phyloP scores from a whole-genome alignment of 192 early-diverging fungal genomes.

The Allomyces macrogynus region DNA sequence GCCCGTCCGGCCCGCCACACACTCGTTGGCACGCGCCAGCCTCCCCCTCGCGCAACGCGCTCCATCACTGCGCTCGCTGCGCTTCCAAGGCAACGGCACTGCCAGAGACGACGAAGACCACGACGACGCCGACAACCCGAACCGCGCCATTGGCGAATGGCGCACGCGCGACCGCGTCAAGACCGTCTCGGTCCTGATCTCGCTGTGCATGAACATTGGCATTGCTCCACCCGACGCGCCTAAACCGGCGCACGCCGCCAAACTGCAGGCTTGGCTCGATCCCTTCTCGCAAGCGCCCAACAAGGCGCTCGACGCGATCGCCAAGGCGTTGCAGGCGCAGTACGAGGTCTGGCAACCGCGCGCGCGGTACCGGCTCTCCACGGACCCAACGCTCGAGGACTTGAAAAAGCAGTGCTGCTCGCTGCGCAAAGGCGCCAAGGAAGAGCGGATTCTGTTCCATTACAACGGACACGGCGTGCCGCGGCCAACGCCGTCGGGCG shows the following conservation, averaged over 20 bases:
- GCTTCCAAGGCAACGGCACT: too few relatives aligned
- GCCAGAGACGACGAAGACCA: too few relatives aligned
- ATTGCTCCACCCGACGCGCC: conserved; percentile 83
- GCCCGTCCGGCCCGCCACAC: too few relatives aligned
- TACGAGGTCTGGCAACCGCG: conserved; percentile 78
- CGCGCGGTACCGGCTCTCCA: conserved; percentile 55
- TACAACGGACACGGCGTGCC: conserved; percentile 99
- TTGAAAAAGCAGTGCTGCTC: conserved; percentile 71
- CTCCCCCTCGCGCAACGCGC: too few relatives aligned
- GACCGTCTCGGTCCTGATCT: conserved; percentile 71
- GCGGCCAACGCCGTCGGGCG: conserved; percentile 76
- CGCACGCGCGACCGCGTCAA: conserved; percentile 47
- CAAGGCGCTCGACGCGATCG: conserved; percentile 72
- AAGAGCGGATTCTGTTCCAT: conserved; percentile 86
- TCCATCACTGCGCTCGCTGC: too few relatives aligned
- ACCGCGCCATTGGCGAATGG: conserved; percentile 24
- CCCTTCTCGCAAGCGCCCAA: conserved; percentile 53
- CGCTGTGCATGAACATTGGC: conserved; percentile 89
- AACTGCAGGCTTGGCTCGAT: conserved; percentile 89
- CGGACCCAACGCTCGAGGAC: conserved; percentile 85
- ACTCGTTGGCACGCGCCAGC: too few relatives aligned
- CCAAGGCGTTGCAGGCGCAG: conserved; percentile 73
- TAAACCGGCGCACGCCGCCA: conserved; percentile 68
- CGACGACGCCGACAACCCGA: too few relatives aligned
- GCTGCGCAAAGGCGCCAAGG: conserved; percentile 65